Base-by-base conservation (phyloP, 108 stramenopile species). In the Nannochloropsis salina region DNA sequence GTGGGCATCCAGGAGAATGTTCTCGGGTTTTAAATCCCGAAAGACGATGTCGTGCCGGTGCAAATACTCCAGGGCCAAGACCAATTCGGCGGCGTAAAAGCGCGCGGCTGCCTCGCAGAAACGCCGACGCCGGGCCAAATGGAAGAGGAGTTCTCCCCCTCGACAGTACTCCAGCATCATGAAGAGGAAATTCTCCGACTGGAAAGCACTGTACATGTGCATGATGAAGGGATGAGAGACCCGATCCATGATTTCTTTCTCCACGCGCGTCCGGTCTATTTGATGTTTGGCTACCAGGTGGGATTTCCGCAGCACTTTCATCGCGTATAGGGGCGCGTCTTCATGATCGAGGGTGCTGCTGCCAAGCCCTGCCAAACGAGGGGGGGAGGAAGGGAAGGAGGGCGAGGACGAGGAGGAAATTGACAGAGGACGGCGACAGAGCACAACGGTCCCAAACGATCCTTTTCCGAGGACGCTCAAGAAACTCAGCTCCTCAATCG, bases 121-220 rank as follows among this genome's bases (percentile, higher is more conserved):
- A 8, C 96, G 90, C 84, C 96, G 90, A 85, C 95, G 94, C 31
- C 95, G 91, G n/a, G 94, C 94, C 15, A 98, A 90, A 89, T 98
- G 98, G 89, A 97, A 97, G 88, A 98, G 97, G 15, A 98, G 91
- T 86, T 97, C 97, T 9, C 98, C 98, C 9, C 98, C 98, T 1
- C 96, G 95, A 92, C 98, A 98, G 88, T 97, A 98, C 90, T 98
- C 98, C 42, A 97, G 90, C 44, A 97, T 97, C 15, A 98, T 86
- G 88, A 94, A 98, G 41, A 98, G 86, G 83, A 96, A 96, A 87
- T 96, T 94, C 9, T 91, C 86, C 84, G 93, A 92, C 91, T 96
- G 96, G 86, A 96, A 97, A 22, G 93, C 93, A 80, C 85, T 92
- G 90, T 93, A 92, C 31, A 93, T 89, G 31, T 84, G 79, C 47